A percentile compares a stretch with the other conserved stretches of the same genome.
These are phyloP conservation scores for Monosporascus sp. DNA, from an alignment of 2,329 filamentous ascomycete genomes.

Conservation along the genomic window DNA sequence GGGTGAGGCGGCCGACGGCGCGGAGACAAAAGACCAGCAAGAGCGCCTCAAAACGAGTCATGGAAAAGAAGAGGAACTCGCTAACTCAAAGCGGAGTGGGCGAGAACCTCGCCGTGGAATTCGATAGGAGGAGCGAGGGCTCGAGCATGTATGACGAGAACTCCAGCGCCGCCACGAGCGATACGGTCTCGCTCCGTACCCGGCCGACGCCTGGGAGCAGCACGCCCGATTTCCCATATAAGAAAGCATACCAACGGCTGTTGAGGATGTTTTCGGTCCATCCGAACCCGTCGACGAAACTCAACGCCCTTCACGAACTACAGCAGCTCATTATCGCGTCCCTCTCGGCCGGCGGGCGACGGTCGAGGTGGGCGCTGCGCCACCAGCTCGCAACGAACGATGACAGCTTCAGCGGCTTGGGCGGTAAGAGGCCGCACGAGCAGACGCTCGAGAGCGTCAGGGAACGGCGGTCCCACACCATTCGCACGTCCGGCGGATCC, in stretches of 20 bases:
- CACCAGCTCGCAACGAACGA: slow-evolving; percentile 31
- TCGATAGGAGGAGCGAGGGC: slow-evolving; percentile 34
- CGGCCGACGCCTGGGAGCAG: slow-evolving; percentile 28
- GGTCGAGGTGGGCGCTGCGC: slow-evolving; percentile 32
- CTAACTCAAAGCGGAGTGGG: slow-evolving; percentile 55
- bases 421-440: slow-evolving; percentile 49
- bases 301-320: slow-evolving; percentile 77
- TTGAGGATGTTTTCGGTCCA: slow-evolving; percentile 85
- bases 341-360: slow-evolving; percentile 51
- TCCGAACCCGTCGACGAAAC: slow-evolving; percentile 80
- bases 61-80: slow-evolving; percentile 66
- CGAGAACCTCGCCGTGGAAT: slow-evolving; percentile 30
- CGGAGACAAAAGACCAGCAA: slow-evolving; percentile 40
- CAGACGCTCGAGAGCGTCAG: slow-evolving; percentile 67
- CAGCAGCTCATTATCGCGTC: slow-evolving; percentile 77
- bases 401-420: slow-evolving; percentile 27
- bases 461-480: slow-evolving; percentile 59
- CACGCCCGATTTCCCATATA: slow-evolving; percentile 67
- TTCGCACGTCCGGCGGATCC: slow-evolving; percentile 33
- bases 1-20: slow-evolving; percentile 33
- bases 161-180: slow-evolving; percentile 37
- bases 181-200: slow-evolving; percentile 30
- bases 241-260: slow-evolving; percentile 71
- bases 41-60: slow-evolving; percentile 43
- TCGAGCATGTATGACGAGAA: slow-evolving; percentile 32